These are phyloP conservation scores for Phlebiopsis flavidoalba DNA, from an alignment of 768 basidiomycete genomes.

Conservation along the genomic window DNA sequence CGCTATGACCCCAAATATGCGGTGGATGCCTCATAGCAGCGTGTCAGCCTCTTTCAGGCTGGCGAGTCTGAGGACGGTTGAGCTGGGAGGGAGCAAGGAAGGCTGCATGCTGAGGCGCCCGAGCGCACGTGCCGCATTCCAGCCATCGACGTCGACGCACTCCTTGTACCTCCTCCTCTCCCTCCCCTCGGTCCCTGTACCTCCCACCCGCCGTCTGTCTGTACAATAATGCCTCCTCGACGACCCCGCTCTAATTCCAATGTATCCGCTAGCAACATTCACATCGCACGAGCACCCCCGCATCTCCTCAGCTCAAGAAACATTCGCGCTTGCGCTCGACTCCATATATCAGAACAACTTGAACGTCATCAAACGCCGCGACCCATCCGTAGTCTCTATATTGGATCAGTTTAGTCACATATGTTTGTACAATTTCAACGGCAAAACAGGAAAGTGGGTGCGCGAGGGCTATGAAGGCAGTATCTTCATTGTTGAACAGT, in stretches of 20 bases:
- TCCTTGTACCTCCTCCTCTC: background rate
- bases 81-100: background rate
- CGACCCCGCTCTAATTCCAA: slow-evolving; percentile 22
- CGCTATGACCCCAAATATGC: background rate
- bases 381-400: slow-evolving; percentile 74
- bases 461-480: slow-evolving; percentile 84
- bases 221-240: slow-evolving; percentile 19
- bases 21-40: background rate
- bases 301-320: slow-evolving; percentile 13
- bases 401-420: slow-evolving; percentile 89
- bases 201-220: background rate
- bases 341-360: slow-evolving; percentile 65
- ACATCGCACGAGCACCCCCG: slow-evolving; percentile 13
- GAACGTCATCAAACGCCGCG: slow-evolving; percentile 72
- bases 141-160: background rate
- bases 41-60: background rate
- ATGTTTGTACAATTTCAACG: slow-evolving; percentile 74
- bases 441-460: slow-evolving; percentile 56
- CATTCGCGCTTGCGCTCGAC: slow-evolving; percentile 17
- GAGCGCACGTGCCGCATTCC: background rate
- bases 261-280: slow-evolving; percentile 6
- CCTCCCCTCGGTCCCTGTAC: background rate
- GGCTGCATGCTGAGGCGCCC: background rate
- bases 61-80: background rate
- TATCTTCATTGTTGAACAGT: slow-evolving; percentile 89